Evolutionary conservation across 108 stramenopile genomes (phyloP), one percentile per base, ranked within the genome.

Genomic region (Ochromonas danica): DNA sequence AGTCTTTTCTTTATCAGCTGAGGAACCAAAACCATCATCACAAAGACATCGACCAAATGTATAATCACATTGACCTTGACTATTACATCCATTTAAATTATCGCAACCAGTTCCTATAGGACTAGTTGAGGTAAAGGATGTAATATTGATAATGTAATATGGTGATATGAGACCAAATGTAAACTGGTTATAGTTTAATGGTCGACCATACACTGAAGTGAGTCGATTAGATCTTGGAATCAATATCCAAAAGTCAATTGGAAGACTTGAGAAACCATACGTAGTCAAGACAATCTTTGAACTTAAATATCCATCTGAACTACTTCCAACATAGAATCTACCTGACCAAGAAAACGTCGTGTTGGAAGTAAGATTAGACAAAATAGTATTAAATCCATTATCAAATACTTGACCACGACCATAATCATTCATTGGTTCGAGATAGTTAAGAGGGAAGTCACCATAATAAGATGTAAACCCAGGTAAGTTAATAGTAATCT

Each of bases 51-150:
- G 40, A 38, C 41, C 14, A 36, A 33, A 35, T 41, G 6, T 14
- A 60, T 75, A 75, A 41, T 75, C 31, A 36, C 72, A 75, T 41
- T n/a, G 3, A 27, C 72, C 72, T 42, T 41, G 72, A 42, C 31
- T 41, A 75, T 45, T 28, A 33, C 72, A 75, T 60, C 22, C 10
- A 27, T 45, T 27, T 33, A 33, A 31, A 41, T 6, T 33, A 75
- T 60, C 72, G 25, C 72, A 75, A 41, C 31, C 72, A 38, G 10
- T 33, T 41, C 72, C 72, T 45, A 75, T 36, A 3, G 31, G 31
- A 33, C 41, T 6, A 10, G 35, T 31, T 10, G 27, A 14, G 14
- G 17, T 42, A 22, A 75, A 45, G 10, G 36, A 27, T 10, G 72
- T 42, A 41, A 14, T 31, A 75, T 42, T 57, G 36, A 57, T 25